Base-by-base conservation (phyloP, 768 basidiomycete species). In the Lentinus brumalis region DNA sequence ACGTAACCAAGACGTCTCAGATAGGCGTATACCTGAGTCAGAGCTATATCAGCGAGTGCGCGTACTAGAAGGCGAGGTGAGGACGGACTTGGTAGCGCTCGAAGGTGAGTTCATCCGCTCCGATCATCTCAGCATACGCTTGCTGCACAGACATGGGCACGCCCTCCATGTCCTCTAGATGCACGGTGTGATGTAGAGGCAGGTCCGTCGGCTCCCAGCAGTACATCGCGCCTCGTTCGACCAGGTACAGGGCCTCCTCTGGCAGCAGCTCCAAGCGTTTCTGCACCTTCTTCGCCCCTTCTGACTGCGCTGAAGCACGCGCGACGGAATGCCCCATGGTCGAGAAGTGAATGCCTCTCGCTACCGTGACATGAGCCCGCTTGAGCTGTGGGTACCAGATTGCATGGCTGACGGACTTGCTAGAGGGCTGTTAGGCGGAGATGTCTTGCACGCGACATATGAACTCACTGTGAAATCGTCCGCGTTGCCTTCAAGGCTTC, bases 181-280 rank as follows among this genome's bases (percentile, higher is more conserved):
- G 74, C 53, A 14, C 71, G 47, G 39, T 73, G 62, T 32, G 74
- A 46, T 15, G 45, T 18, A 56, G 11, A 6, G 50, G 42, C 26
- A 63, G 45, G 31, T 76, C 73, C 12, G 69, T 70, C 0, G 84
- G 78, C 69, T 86, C 89, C 84, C 89, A 94, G 68, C 94, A 94
- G 63, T 92, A 90, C 63, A 98, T 76, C 2, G 89, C 82, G 0
- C 97, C 96, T 45, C 96, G 79, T 74, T 98, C 97, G 47, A 96
- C 82, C 35, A 98, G 83, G 77, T 98, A 98, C 16, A 99, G 81
- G 0, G 93, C 86, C 76, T 99, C 97, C 76, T 99, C 97, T 0
- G 97, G 97, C 2, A 99, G 80, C 0, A 99, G 80, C 69, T 98
- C 94, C 16, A 93, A 76, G 30, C 87, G 77, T 72, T 88, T 92